These are phyloP conservation scores for Neurospora hispaniola DNA, from an alignment of 495 filamentous ascomycete genomes.

Conservation along the genomic window DNA sequence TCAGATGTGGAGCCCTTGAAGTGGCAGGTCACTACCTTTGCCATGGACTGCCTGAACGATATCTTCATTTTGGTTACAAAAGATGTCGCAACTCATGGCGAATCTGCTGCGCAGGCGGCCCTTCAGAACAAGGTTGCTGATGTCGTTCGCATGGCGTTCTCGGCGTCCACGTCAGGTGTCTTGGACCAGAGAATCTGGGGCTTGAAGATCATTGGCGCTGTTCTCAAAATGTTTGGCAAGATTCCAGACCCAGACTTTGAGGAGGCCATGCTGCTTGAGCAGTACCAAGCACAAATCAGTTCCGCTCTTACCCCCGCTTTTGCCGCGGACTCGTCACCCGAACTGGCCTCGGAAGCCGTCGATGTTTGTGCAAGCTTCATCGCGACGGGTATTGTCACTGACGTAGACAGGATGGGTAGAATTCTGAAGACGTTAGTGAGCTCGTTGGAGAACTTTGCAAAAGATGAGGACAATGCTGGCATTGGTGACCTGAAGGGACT, in stretches of 20 bases:
- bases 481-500: conserved; percentile 91
- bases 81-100: conserved; percentile 57
- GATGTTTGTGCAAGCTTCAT: conserved; percentile 98
- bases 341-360: conserved; percentile 87
- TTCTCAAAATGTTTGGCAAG: conserved; percentile 93
- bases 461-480: conserved; percentile 68
- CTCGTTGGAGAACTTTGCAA: conserved; percentile 85
- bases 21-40: conserved; percentile 95
- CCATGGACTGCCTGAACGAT: conserved; percentile 82
- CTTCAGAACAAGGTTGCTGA: conserved; percentile 81
- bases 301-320: conserved; percentile 95
- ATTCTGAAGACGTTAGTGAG: conserved; percentile 89
- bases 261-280: conserved; percentile 88
- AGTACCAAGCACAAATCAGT: conserved; percentile 97
- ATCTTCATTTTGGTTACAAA: conserved; percentile 65
- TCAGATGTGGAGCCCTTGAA: conserved; percentile 77
- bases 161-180: conserved; percentile 88
- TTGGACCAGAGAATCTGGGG: conserved; percentile 82
- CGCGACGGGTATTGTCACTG: conserved; percentile 91
- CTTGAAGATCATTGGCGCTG: conserved; percentile 82
- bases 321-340: conserved; percentile 88
- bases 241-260: conserved; percentile 93
- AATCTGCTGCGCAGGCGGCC: conserved; percentile 59
- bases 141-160: conserved; percentile 95
- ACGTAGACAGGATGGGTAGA: conserved; percentile 94